Conservation (phyloP, 2,329 filamentous ascomycete genomes). For the Fusarium equiseti region DNA sequence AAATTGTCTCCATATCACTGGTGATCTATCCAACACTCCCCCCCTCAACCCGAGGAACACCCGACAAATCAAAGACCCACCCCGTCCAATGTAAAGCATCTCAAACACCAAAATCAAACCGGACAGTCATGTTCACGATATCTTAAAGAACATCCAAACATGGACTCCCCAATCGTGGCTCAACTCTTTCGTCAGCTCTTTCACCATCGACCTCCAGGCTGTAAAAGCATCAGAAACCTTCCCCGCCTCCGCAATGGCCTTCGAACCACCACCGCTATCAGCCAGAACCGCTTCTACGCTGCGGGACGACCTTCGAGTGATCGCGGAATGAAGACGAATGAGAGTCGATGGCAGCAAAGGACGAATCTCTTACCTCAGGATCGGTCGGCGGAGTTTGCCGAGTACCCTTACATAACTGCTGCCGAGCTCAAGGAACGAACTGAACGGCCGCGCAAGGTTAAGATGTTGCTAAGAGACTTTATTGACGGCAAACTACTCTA, state of each 20-base stretch:
- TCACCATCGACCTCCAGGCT: conserved; percentile 65
- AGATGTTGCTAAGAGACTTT: conserved; percentile 98
- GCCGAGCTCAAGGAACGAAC: conserved; percentile 77
- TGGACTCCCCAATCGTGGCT: conserved; percentile 85
- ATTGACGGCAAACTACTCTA: conserved; percentile 78
- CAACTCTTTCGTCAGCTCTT: conserved; percentile 90
- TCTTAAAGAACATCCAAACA: conserved; percentile 52
- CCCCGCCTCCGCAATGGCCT: conserved; percentile 44
- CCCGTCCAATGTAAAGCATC: conserved; percentile 19
- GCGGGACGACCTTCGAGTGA: conserved; percentile 50
- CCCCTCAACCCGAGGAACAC: conserved; percentile 40
- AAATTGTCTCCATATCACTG: background rate
- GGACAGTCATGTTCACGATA: conserved; percentile 26
- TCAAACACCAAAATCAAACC: conserved; percentile 16
- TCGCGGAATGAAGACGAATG: conserved; percentile 63
- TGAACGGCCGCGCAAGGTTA: conserved; percentile 86
- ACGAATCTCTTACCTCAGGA: conserved; percentile 80
- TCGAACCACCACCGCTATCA: conserved; percentile 12
- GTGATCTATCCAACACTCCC: background rate
- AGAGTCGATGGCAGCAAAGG: conserved; percentile 88
- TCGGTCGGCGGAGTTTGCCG: conserved; percentile 81
- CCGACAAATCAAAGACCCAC: conserved; percentile 41
- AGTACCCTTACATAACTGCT: conserved; percentile 88
- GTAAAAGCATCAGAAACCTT: conserved; percentile 48
- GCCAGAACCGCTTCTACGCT: conserved; percentile 48